Evolutionary conservation across 2,329 filamentous ascomycete genomes (phyloP).

Genomic region (Hirsutella thompsonii): DNA sequence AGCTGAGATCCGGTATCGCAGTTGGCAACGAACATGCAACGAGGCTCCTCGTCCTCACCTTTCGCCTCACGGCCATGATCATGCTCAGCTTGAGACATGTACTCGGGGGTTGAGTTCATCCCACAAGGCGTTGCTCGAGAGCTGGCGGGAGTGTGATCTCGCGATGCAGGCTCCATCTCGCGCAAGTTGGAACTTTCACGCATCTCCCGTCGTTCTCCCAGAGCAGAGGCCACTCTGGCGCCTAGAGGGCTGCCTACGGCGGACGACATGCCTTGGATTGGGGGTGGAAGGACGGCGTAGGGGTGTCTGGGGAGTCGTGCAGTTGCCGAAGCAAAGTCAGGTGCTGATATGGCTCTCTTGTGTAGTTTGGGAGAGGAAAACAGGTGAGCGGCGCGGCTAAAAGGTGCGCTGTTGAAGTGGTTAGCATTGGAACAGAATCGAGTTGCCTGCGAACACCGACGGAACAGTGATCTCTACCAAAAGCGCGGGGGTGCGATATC

Average conservation of each 20-base stretch:
- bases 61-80: slow-evolving; percentile 7
- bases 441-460: no score
- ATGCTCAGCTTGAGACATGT: background rate
- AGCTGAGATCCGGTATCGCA: slow-evolving; percentile 48
- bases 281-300: slow-evolving; percentile 8
- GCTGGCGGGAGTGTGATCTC: background rate
- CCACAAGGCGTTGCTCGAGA: background rate
- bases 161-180: background rate
- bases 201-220: background rate
- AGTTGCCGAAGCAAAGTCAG: slow-evolving; percentile 23
- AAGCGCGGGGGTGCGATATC: background rate
- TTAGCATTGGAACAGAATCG: no score
- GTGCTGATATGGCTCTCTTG: slow-evolving; percentile 37
- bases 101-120: background rate
- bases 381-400: slow-evolving; percentile 2
- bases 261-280: slow-evolving; percentile 6
- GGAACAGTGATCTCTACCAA: background rate
- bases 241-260: background rate
- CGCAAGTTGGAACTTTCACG: background rate
- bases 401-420: slow-evolving; percentile 8
- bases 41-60: slow-evolving; percentile 13
- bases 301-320: slow-evolving; percentile 2
- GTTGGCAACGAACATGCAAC: slow-evolving; percentile 42
- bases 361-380: slow-evolving; percentile 21
- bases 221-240: background rate